Conservation (phyloP, 2,329 filamentous ascomycete species). For the Xylariales sp. region DNA sequence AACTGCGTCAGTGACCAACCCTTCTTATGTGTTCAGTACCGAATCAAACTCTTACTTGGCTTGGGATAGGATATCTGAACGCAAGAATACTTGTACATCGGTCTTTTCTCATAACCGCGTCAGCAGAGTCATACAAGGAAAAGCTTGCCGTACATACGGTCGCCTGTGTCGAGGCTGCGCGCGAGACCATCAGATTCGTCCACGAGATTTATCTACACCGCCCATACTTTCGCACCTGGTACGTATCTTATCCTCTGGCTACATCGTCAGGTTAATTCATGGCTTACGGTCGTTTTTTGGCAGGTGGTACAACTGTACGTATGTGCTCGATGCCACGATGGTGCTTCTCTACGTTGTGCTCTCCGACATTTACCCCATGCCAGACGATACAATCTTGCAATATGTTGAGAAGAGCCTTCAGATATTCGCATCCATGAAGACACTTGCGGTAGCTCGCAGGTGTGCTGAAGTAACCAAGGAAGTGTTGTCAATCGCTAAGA, state of each 20-base stretch:
- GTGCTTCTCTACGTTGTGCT: background rate
- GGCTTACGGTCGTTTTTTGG: background rate
- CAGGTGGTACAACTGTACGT: background rate
- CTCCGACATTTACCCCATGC: background rate
- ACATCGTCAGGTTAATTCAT: background rate
- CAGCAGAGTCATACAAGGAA: background rate
- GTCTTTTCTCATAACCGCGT: background rate
- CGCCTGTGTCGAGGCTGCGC: background rate
- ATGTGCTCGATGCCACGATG: background rate
- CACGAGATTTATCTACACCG: background rate
- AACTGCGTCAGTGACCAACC: no score
- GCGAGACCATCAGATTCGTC: background rate
- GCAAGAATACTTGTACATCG: background rate
- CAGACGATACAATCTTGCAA: background rate
- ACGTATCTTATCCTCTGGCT: no score
- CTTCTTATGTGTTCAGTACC: no score
- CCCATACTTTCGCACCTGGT: background rate
- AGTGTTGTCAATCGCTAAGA: background rate
- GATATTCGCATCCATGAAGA: background rate
- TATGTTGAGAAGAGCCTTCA: background rate
- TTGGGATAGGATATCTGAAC: background rate
- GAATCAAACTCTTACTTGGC: no score
- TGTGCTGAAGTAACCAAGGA: background rate
- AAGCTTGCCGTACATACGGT: background rate
- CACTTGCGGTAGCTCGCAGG: background rate